Evolutionary conservation across 208 protist species (phyloP), one percentile per base, ranked within the genome.

Genomic region (Trypanosoma congolense): DNA sequence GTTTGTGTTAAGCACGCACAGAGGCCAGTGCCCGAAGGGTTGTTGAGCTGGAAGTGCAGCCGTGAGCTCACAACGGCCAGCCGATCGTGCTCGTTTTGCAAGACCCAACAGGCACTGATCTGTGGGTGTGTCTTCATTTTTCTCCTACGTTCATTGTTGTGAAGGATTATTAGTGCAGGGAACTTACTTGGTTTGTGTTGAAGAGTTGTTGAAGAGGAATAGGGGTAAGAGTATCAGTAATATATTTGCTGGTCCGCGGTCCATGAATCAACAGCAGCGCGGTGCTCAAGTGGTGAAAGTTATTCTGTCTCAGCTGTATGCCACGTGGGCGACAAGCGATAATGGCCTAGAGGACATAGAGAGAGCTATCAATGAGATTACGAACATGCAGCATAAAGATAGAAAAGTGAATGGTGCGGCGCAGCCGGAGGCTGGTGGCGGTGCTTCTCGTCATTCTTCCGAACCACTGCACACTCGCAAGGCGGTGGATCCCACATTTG

Each of bases 251-350:
- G 41, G 29, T 22, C 51, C 58, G 49, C 41, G 38, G 2, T 45
- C 65, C 5, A 4, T 60, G 25, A 60, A 53, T 43, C 49, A 57
- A 33, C 61, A 64, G 16, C 61, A 79, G 58, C 62, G 64, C 28
- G 42, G 73, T 54, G 56, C 79, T 68, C 70, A 67, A 21, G 60
- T 77, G 24, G 69, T 74, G 16, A 91, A 87, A 45, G 63, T 77
- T 18, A 65, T 92, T 4, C 65, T 87, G 8, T 84, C 85, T 3
- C 72, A 89, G 56, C 63, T 92, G 1, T 92, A 89, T 56, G 65
- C 73, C 8, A 81, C 73, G 12, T 92, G 85, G 81, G 68, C 67
- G 0, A 89, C 72, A 12, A 73, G 79, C 25, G 64, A 73, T n/a
- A 59, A 61, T 21, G 75, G 66, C 46, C 56, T 68, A 28, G 57